A percentile compares a stretch with the other conserved stretches of the same genome.
Conservation (phyloP, 2,329 filamentous ascomycete genomes). For the Dryadomyces quercivorus region DNA sequence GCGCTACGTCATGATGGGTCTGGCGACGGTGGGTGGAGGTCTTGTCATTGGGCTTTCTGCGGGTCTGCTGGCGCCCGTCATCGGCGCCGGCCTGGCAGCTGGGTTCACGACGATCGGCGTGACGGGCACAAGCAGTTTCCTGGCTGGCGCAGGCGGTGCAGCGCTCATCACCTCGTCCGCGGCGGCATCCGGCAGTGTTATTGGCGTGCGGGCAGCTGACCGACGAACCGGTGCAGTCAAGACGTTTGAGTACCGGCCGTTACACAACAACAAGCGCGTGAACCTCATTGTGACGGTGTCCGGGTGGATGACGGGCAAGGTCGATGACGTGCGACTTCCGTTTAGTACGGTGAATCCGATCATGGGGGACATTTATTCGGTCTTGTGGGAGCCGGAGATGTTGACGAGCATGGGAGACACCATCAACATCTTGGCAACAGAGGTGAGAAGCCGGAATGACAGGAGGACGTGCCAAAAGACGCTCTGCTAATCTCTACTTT, state of each 20-base stretch:
- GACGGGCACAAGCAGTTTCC: slow-evolving; percentile 74
- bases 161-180: slow-evolving; percentile 88
- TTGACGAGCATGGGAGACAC: slow-evolving; percentile 95
- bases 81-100: slow-evolving; percentile 84
- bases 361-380: slow-evolving; percentile 96
- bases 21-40: slow-evolving; percentile 90
- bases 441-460: slow-evolving; percentile 40
- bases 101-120: slow-evolving; percentile 94
- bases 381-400: slow-evolving; percentile 98
- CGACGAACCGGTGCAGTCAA: slow-evolving; percentile 82
- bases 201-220: slow-evolving; percentile 75
- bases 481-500: background rate
- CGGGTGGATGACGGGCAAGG: slow-evolving; percentile 97
- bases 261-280: slow-evolving; percentile 96
- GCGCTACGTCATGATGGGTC: slow-evolving; percentile 87
- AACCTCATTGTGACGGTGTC: slow-evolving; percentile 93
- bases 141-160: slow-evolving; percentile 83
- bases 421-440: slow-evolving; percentile 94
- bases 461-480: background rate
- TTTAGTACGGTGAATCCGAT: slow-evolving; percentile 94
- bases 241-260: slow-evolving; percentile 90
- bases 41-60: slow-evolving; percentile 92
- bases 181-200: slow-evolving; percentile 73
- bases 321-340: slow-evolving; percentile 89
- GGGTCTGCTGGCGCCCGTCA: slow-evolving; percentile 81